Conservation (phyloP, 495 filamentous ascomycete genomes). For the Annulohypoxylon maeteangense region DNA sequence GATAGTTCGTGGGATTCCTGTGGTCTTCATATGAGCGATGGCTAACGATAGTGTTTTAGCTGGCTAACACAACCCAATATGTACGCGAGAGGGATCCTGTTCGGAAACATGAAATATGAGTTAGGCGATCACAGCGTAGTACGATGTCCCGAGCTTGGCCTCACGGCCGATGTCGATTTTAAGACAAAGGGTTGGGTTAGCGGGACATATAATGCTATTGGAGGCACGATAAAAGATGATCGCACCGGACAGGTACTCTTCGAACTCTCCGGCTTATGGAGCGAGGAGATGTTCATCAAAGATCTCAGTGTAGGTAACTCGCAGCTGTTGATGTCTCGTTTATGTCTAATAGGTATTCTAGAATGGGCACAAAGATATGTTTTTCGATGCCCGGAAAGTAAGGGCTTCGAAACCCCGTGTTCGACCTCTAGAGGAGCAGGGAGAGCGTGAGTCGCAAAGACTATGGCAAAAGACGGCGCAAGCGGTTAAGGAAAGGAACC, state of each 20-base stretch:
- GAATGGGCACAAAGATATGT: conserved; percentile 86
- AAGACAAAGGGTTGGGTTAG: conserved; percentile 98
- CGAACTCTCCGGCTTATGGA: conserved; percentile 94
- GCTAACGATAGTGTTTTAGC: conserved; percentile 26
- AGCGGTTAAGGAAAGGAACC: conserved; percentile 84
- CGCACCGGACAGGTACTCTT: conserved; percentile 85
- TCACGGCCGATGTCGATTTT: conserved; percentile 96
- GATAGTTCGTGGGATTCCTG: conserved; percentile 74
- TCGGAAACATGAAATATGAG: conserved; percentile 99
- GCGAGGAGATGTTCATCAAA: conserved; percentile 90
- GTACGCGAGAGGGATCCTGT: conserved; percentile 97
- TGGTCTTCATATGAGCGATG: background rate
- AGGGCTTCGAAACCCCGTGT: conserved; percentile 79
- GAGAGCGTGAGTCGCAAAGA: conserved; percentile 87
- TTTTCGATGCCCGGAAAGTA: conserved; percentile 86
- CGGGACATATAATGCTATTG: conserved; percentile 95
- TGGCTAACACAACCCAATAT: conserved; percentile 95
- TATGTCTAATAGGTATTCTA: conserved; percentile 47
- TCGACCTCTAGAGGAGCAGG: conserved; percentile 85
- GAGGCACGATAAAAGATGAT: conserved; percentile 90
- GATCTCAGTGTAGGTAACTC: conserved; percentile 72
- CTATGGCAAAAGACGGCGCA: conserved; percentile 84
- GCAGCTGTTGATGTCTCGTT: background rate
- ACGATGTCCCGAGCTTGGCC: conserved; percentile 85
- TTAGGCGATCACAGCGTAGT: conserved; percentile 96